phyloP scores from a whole-genome alignment of 169 alveolate genomes.

The Plasmodium relictum region DNA sequence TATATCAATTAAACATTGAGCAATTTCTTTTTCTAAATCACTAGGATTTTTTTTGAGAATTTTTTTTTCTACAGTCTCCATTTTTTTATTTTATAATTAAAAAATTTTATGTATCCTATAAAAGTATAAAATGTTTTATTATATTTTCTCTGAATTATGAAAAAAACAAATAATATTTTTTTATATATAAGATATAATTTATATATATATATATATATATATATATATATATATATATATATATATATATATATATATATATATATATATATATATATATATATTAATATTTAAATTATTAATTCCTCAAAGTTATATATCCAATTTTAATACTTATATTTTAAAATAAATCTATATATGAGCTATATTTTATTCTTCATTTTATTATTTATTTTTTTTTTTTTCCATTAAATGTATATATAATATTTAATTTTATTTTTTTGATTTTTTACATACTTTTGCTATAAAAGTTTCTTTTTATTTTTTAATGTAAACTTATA shows the following conservation, averaged over 20 bases:
- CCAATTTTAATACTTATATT: no score
- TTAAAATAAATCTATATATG: neutral
- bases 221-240: neutral
- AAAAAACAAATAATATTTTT: neutral
- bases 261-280: neutral
- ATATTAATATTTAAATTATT: neutral
- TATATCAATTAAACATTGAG: constrained; percentile 88
- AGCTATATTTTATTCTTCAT: neutral
- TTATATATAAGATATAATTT: neutral
- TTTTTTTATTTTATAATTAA: constrained; percentile 34
- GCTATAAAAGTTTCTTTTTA: neutral
- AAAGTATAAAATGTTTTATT: constrained; percentile 21
- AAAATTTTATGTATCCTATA: constrained; percentile 18
- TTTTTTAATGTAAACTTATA: neutral
- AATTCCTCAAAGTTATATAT: constrained; percentile 1
- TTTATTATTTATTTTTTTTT: neutral
- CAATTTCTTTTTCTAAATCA: constrained; percentile 88
- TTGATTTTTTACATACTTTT: neutral
- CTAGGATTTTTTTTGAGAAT: constrained; percentile 79
- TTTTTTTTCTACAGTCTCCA: constrained; percentile 61
- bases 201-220: neutral
- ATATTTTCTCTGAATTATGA: neutral
- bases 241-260: constrained; percentile 5
- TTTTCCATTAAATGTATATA: neutral
- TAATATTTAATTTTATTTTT: constrained; percentile 1